Evolutionary conservation across 148 eudicot species (phyloP), one percentile per base, ranked within the genome.

Genomic region (Gaultheria prostrata): DNA sequence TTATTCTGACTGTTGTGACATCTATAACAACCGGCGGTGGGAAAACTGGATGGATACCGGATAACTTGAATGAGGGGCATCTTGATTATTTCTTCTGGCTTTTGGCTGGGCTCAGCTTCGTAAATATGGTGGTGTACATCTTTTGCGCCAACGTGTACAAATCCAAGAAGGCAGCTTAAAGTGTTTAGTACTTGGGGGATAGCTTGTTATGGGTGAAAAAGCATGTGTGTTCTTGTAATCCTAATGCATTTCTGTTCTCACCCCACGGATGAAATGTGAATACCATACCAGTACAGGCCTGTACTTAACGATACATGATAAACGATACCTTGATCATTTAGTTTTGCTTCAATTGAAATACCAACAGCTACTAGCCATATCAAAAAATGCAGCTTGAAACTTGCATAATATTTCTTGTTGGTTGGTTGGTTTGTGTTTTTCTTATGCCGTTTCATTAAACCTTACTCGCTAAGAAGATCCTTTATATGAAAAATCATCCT

Each of bases 81-180:
- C 91, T 89, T 59, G 91, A 91, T 87, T 85, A 86, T 72, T 89
- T 88, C 87, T 91, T 88, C 80, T 89, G 91, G 93, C 87, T 91
- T 43, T 84, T 91, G 87, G 90, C 90, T 26, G 91, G 88, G 65
- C 87, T 91, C 69, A 88, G 93, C 87, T 84, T 85, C 13, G 33
- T 71, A 15, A 91, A 91, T 85, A 57, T 91, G 88, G 87, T 88
- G 82, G 69, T 89, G 0, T 91, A 90, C 24, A 73, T 89, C 1
- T 89, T 87, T 59, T 89, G 88, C 50, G 92, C 92, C 33, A 87
- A 85, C 73, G 32, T 24, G 8, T 90, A 88, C 49, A 90, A 90
- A 63, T 87, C 85, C 59, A 90, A 90, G 83, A 83, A 83, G 70
- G 84, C 85, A 11, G 57, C 88, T 24, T 86, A 80, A 80, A 86